Percentiles rank a stretch among this genome's conserved stretches.
These are phyloP conservation scores for Pseudopithomyces maydicus DNA, from an alignment of 2,329 filamentous ascomycete species.

Conservation along the genomic window DNA sequence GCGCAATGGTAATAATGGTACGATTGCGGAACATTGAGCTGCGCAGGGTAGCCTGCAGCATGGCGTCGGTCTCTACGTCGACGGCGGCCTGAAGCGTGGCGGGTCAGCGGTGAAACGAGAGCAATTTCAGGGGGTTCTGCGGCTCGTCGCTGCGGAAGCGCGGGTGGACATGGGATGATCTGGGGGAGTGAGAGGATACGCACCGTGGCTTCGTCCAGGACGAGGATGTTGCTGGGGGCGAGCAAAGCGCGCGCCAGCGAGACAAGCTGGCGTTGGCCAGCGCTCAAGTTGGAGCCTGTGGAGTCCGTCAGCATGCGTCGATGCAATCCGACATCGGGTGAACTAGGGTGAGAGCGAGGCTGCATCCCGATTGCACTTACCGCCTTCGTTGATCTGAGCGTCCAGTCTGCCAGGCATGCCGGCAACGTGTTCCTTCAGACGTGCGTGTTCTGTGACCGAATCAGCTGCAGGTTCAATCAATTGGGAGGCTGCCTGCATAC, in stretches of 20 bases:
- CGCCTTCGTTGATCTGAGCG: slow-evolving; percentile 90
- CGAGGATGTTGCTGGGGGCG: slow-evolving; percentile 94
- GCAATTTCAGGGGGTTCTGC: neutral
- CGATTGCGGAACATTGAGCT: slow-evolving; percentile 79
- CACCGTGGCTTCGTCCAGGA: slow-evolving; percentile 95
- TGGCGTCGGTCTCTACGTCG: slow-evolving; percentile 69
- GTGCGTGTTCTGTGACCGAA: slow-evolving; percentile 74
- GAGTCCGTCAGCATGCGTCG: slow-evolving; percentile 4
- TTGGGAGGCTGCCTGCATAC: slow-evolving; percentile 57
- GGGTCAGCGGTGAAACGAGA: slow-evolving; percentile 3
- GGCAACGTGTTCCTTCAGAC: slow-evolving; percentile 86
- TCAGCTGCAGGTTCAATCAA: slow-evolving; percentile 23
- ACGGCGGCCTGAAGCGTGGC: slow-evolving; percentile 62
- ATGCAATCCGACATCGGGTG: slow-evolving; percentile 4
- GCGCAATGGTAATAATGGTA: slow-evolving; percentile 97
- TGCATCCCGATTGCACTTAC: slow-evolving; percentile 56
- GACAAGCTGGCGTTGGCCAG: slow-evolving; percentile 92
- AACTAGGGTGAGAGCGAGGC: neutral
- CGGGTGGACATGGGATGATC: neutral
- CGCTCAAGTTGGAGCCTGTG: slow-evolving; percentile 87
- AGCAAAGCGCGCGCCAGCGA: slow-evolving; percentile 92
- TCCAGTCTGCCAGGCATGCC: slow-evolving; percentile 89
- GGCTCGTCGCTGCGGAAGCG: neutral
- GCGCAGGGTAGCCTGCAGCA: slow-evolving; percentile 67
- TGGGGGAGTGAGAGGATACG: slow-evolving; percentile 46